Evolutionary conservation across 2,329 filamentous ascomycete genomes (phyloP), one percentile per base, ranked within the genome.

Genomic region (Fusarium robinianum): DNA sequence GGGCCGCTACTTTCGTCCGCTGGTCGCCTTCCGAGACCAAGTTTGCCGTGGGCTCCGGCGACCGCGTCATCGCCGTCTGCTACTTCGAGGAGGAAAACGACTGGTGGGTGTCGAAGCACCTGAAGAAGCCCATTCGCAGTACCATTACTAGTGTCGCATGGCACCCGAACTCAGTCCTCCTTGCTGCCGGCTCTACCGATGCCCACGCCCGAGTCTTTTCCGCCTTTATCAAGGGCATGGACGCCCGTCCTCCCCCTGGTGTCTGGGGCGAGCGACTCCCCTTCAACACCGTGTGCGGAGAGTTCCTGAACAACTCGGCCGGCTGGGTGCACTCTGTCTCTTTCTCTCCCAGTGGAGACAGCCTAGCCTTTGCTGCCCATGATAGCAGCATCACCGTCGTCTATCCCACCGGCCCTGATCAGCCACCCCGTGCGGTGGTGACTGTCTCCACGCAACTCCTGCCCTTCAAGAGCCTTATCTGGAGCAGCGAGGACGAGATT

Each of bases 1-100:
- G 94, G 50, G 94, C 94, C 12, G 94, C 94, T 4, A 99, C 94
- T 0, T 96, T 92, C 65, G 94, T 96, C 36, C 88, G 94, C 63
- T 99, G 94, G 94, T 95, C 90, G 15, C 94, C 94, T 3, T 92
- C 88, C 15, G 94, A 99, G 77, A 87, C 85, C 67, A 99, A 99
- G 72, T 99, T 99, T 68, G 94, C 94, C 40, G 94, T 97, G 17
- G 94, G 94, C 49, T 96, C 91, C 18, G 94, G 94, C 51, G 94
- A 96, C 60, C 85, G 94, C 53, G 87, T 96, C 55, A 96, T 99
- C 63, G 90, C 94, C 26, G 81, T 97, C 60, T 99, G 94, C 78
- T 97, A 97, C 76, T 99, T 99, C 62, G 94, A 99, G 67, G 89
- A 96, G 68, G 94, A 99, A 72, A 96, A 99, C 72, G 91, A 99